Evolutionary conservation across 768 basidiomycete genomes (phyloP).

Genomic region (Lactarius akahatsu): DNA sequence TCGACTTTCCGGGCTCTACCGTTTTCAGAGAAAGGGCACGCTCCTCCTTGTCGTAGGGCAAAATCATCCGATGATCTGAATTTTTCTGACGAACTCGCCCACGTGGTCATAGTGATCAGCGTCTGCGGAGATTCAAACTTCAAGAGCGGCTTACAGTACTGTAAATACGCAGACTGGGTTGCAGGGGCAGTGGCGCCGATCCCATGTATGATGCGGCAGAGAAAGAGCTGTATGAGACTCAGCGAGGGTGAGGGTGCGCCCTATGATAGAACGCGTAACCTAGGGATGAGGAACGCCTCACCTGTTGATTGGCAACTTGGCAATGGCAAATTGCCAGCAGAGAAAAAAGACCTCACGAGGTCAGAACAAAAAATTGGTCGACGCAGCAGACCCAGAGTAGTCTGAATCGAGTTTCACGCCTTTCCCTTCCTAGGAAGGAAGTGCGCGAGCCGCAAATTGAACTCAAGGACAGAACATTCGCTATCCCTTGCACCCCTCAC

Average conservation of each 20-base stretch:
- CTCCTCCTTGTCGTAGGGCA: too few relatives aligned
- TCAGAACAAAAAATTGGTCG: conserved; percentile 36
- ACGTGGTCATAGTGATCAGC: too few relatives aligned
- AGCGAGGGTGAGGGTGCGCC: background rate
- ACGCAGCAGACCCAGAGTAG: conserved; percentile 62
- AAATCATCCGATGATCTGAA: too few relatives aligned
- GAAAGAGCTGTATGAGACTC: too few relatives aligned
- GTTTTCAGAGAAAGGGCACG: conserved; percentile 23
- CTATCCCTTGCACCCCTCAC: conserved; percentile 22
- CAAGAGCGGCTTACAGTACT: too few relatives aligned
- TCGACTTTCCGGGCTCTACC: too few relatives aligned
- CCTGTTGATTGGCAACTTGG: background rate
- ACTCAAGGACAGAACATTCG: conserved; percentile 51
- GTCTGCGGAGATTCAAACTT: too few relatives aligned
- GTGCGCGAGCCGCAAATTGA: conserved; percentile 61
- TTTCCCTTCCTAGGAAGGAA: conserved; percentile 21
- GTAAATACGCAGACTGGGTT: too few relatives aligned
- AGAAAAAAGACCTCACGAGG: conserved; percentile 29
- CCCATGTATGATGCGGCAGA: too few relatives aligned
- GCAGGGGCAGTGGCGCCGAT: too few relatives aligned
- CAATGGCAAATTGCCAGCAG: background rate
- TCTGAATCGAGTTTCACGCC: conserved; percentile 63
- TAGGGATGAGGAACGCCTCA: background rate
- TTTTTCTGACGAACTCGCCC: too few relatives aligned
- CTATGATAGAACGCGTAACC: background rate